Base-by-base conservation (phyloP, 2,329 filamentous ascomycete genomes). In the Cladosporium cucumerinum region DNA sequence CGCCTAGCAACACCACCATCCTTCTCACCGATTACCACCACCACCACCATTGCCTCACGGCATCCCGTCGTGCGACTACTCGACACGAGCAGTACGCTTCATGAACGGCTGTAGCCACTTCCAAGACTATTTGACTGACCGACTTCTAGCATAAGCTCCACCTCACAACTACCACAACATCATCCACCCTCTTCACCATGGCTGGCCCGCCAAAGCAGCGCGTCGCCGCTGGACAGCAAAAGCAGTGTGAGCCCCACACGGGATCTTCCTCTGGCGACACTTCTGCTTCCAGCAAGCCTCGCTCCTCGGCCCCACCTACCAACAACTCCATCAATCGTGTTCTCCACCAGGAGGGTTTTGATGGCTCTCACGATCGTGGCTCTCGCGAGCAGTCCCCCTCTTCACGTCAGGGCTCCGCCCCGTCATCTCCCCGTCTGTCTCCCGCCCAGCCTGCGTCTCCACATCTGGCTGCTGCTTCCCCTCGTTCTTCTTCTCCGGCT, bases 181-280 rank as follows among this genome's bases (percentile, higher is more conserved):
- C 21, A 51, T 16, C 30, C 30, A 10, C 16, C 18, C 30, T 43
- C 54, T 36, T 46, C 46, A 68, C 10, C 57, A 81, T 81, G 79
- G 77, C 70, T 25, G 76, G 75, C 48, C 71, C 78, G 52, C 54
- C 70, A 1, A 79, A 78, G 73, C 71, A 72, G 52, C 75, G 72
- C 51, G 72, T 71, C 12, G 68, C 75, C 63, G 66, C 69, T 23
- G 72, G 78, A 71, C 58, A 59, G 16, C 21, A 43, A 2, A 51
- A 65, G 46, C 58, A 61, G 39, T 49, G 25, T 21, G 26, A 25
- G 28, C 28, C 62, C 21, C 70, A 72, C 57, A 66, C 72, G 57
- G 60, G 65, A 28, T 65, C 72, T 28, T 69, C 68, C 57, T 76
- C 74, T 34, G 67, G 61, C 48, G 57, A 65, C 21, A 51, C 51